These are phyloP conservation scores for Xylaria flabelliformis DNA, from an alignment of 495 filamentous ascomycete genomes.

Conservation along the genomic window DNA sequence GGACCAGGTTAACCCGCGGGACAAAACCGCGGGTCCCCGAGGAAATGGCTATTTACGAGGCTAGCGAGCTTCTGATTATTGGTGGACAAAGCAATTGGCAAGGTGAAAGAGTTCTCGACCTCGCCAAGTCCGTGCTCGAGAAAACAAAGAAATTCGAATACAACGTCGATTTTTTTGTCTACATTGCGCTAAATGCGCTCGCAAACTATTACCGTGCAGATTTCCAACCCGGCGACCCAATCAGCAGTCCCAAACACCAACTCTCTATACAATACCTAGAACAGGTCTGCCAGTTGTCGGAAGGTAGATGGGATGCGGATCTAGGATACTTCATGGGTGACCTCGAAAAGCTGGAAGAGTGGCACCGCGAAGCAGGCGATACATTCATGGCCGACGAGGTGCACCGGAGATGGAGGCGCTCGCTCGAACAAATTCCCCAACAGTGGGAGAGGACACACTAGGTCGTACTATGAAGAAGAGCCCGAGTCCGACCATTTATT, in stretches of 20 bases:
- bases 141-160: constrained; percentile 38
- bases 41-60: constrained; percentile 37
- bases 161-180: constrained; percentile 39
- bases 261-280: constrained; percentile 38
- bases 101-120: constrained; percentile 36
- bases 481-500: too few species aligned
- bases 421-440: constrained; percentile 38
- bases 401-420: constrained; percentile 32
- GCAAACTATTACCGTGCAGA: constrained; percentile 37
- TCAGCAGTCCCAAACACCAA: constrained; percentile 30
- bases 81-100: constrained; percentile 38
- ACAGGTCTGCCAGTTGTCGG: constrained; percentile 34
- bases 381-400: constrained; percentile 29
- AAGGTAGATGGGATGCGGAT: constrained; percentile 40
- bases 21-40: constrained; percentile 39
- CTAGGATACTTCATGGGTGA: constrained; percentile 42
- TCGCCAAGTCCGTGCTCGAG: constrained; percentile 39
- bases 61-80: constrained; percentile 38
- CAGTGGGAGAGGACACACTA: constrained; percentile 33
- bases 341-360: constrained; percentile 37
- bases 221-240: constrained; percentile 28
- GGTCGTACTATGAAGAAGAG: constrained; percentile 4
- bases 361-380: constrained; percentile 41
- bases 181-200: constrained; percentile 39
- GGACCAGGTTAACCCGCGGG: constrained; percentile 31